These are phyloP conservation scores for Penicillium sp. DNA, from an alignment of 2,329 filamentous ascomycete genomes.

Conservation along the genomic window DNA sequence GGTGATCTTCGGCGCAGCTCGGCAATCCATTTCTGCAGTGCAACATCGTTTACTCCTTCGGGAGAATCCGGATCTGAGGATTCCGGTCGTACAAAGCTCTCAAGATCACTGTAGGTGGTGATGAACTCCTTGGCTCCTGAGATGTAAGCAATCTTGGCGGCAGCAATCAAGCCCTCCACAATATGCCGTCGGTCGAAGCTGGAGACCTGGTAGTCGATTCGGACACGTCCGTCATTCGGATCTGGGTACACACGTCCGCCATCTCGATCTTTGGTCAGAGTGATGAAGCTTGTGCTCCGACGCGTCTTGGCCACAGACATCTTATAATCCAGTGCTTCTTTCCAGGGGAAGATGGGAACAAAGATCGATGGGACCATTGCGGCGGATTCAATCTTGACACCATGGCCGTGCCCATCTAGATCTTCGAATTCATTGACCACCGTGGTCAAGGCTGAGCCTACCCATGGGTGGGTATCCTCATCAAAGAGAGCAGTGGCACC, in stretches of 20 bases:
- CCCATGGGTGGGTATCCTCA: constrained; percentile 69
- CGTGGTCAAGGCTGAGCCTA: constrained; percentile 76
- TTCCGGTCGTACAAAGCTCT: constrained; percentile 59
- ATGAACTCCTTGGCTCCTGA: constrained; percentile 80
- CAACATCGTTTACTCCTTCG: constrained; percentile 54
- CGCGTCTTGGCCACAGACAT: constrained; percentile 66
- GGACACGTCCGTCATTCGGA: constrained; percentile 61
- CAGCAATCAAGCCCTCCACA: constrained; percentile 68
- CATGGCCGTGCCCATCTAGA: constrained; percentile 76
- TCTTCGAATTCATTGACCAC: constrained; percentile 78
- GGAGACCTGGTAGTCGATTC: constrained; percentile 70
- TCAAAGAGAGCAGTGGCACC: constrained; percentile 61
- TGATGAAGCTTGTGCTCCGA: constrained; percentile 71
- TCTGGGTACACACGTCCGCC: constrained; percentile 73
- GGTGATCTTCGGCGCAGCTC: constrained; percentile 49
- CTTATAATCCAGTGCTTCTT: constrained; percentile 69
- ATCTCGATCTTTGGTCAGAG: constrained; percentile 73
- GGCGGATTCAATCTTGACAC: constrained; percentile 75
- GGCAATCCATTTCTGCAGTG: constrained; percentile 57
- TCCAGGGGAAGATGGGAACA: constrained; percentile 66
- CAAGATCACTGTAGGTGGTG: constrained; percentile 60
- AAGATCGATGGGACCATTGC: constrained; percentile 71
- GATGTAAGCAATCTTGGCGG: constrained; percentile 75
- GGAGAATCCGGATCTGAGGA: constrained; percentile 24
- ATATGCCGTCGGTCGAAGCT: constrained; percentile 71